Evolutionary conservation across 2,329 filamentous ascomycete genomes (phyloP), one percentile per base, ranked within the genome.

Genomic region (Beauveria pseudobassiana): DNA sequence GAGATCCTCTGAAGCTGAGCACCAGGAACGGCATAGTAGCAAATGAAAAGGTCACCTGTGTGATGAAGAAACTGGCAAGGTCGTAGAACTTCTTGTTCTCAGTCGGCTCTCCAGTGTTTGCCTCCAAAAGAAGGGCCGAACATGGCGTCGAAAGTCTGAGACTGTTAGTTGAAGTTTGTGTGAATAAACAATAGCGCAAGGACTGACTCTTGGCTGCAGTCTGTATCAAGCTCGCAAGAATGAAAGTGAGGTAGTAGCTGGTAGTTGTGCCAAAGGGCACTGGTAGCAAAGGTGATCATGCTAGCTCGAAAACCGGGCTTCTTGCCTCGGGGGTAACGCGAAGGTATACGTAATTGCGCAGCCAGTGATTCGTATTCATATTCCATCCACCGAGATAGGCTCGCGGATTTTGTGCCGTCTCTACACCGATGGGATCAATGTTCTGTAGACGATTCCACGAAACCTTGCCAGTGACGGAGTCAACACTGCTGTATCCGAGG

Each of bases 301-400:
- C 90, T 98, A 56, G 95, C 95, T 63, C 93, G 84, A 78, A 99
- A 99, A 1, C 95, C 95, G 10, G 95, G 95, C 74, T 98, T 99
- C 80, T 92, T 95, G 59, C 95, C 95, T 68, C 90, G 89, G 0
- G 95, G 0, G 95, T 99, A 3, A 99, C 95, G 26, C 95, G 87
- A 53, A 99, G 82, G 72, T 98, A 99, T 67, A 99, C 82, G 71
- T 97, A 99, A 74, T 98, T 96, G 52, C 93, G 86, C 64, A 99
- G 79, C 95, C 95, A 99, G 69, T 91, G 86, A 74, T 97, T 99
- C 14, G 95, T 99, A 75, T 98, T 98, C 78, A 97, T 96, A 74
- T 99, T 99, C 95, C 95, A 99, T 69, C 86, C 89, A 54, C 88
- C 93, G 3, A 99, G 82, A 69, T 95, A 98, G 1, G 86, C 92